Conservation (phyloP, 2,329 filamentous ascomycete species). For the Paecilomyces sp. region DNA sequence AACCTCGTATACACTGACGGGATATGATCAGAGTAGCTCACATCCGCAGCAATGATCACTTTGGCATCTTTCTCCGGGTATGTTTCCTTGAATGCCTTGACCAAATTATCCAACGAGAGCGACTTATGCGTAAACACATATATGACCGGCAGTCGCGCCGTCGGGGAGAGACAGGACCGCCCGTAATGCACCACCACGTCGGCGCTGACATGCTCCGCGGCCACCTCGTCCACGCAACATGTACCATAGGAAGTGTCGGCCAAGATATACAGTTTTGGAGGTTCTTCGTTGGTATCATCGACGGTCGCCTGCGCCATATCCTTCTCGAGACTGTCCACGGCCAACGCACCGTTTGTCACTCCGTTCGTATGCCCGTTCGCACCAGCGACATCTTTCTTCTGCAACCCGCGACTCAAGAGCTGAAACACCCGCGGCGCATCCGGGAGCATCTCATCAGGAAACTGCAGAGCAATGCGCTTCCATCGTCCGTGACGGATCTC, state of each 20-base stretch:
- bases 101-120: constrained; percentile 55
- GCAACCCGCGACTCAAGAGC: constrained; percentile 50
- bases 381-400: constrained; percentile 14
- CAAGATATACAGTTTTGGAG: constrained; percentile 64
- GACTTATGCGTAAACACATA: constrained; percentile 77
- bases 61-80: constrained; percentile 59
- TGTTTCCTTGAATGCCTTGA: constrained; percentile 57
- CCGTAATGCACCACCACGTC: constrained; percentile 94
- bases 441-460: constrained; percentile 84
- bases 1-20: constrained; percentile 50
- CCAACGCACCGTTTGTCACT: constrained; percentile 2
- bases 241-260: constrained; percentile 95
- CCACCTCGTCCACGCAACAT: constrained; percentile 95
- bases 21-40: constrained; percentile 77
- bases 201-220: constrained; percentile 85
- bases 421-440: constrained; percentile 78
- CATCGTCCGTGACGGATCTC: constrained; percentile 70
- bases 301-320: constrained; percentile 20
- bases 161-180: constrained; percentile 83
- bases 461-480: constrained; percentile 80
- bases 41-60: constrained; percentile 78
- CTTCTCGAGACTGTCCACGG: constrained; percentile 13
- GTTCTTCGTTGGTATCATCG: constrained; percentile 13
- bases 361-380: constrained; percentile 6
- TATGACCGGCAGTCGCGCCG: constrained; percentile 76